phyloP scores from a whole-genome alignment of 345 rosid genomes.

The Eucalyptus tenuipes region DNA sequence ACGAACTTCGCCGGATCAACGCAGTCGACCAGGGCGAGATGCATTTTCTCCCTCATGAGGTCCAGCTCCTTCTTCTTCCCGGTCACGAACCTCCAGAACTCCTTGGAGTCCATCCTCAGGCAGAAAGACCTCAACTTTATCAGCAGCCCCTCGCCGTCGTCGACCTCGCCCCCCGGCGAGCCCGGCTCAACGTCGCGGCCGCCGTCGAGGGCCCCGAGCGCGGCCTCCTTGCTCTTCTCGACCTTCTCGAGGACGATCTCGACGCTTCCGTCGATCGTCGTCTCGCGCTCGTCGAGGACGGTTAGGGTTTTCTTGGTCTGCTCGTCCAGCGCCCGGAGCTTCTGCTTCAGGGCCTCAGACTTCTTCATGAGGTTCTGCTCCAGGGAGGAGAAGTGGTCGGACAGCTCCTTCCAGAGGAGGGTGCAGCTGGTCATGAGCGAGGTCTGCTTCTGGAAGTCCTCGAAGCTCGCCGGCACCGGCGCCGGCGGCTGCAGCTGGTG shows the following conservation, averaged over 20 bases:
- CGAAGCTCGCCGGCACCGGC: slow-evolving; percentile 48
- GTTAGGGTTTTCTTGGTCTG: slow-evolving; percentile 70
- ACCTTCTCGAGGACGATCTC: slow-evolving; percentile 58
- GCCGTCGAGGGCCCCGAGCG: slow-evolving; percentile 21
- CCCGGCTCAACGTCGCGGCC: slow-evolving; percentile 6
- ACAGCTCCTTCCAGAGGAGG: slow-evolving; percentile 95
- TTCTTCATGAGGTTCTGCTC: slow-evolving; percentile 70
- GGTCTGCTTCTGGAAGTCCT: slow-evolving; percentile 87
- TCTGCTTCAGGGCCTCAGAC: slow-evolving; percentile 70
- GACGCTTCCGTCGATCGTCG: slow-evolving; percentile 76
- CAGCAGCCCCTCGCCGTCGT: slow-evolving; percentile 61
- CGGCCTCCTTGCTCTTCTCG: slow-evolving; percentile 41
- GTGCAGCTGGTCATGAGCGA: slow-evolving; percentile 98
- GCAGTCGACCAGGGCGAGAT: slow-evolving; percentile 59
- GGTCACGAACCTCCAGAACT: slow-evolving; percentile 69
- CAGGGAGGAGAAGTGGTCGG: slow-evolving; percentile 84
- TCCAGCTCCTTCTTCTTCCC: slow-evolving; percentile 75
- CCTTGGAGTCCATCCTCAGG: slow-evolving; percentile 59
- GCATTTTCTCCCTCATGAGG: slow-evolving; percentile 46
- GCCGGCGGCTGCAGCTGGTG: slow-evolving; percentile 4
- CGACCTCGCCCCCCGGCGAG: slow-evolving; percentile 62
- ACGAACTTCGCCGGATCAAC: slow-evolving; percentile 88
- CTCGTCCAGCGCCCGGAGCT: slow-evolving; percentile 56
- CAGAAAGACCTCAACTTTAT: slow-evolving; percentile 36
- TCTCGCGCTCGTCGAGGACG: slow-evolving; percentile 69